A percentile compares a stretch with the other conserved stretches of the same genome.
Conservation (phyloP, 2,329 filamentous ascomycete genomes). For the Coleophoma crateriformis region DNA sequence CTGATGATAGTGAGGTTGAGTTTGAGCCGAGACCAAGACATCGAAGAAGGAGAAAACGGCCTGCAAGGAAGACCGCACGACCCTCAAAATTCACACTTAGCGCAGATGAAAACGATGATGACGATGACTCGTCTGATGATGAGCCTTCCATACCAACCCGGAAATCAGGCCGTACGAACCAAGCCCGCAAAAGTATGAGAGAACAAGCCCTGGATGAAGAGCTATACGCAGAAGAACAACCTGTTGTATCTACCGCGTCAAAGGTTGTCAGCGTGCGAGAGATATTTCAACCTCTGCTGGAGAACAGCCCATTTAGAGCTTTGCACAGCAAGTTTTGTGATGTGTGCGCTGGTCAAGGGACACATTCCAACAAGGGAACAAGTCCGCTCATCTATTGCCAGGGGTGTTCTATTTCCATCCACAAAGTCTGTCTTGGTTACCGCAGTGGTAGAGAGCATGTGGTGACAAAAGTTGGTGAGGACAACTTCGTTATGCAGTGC, state of each 20-base stretch:
- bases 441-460: conserved; percentile 75
- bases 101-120: conserved; percentile 35
- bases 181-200: conserved; percentile 32
- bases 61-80: background rate
- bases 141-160: conserved; percentile 21
- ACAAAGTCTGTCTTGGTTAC: conserved; percentile 75
- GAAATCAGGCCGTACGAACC: conserved; percentile 26
- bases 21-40: background rate
- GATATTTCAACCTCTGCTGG: conserved; percentile 58
- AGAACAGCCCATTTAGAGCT: conserved; percentile 60
- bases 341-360: conserved; percentile 55
- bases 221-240: conserved; percentile 44
- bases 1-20: background rate
- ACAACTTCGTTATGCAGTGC: conserved; percentile 84
- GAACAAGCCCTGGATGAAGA: conserved; percentile 44
- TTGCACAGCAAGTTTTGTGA: conserved; percentile 70
- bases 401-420: conserved; percentile 79
- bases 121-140: conserved; percentile 23
- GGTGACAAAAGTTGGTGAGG: conserved; percentile 75
- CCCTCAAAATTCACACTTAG: background rate
- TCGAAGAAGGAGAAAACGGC: background rate
- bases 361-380: conserved; percentile 51
- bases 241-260: conserved; percentile 32
- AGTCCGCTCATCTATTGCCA: conserved; percentile 75
- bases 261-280: conserved; percentile 66